Percentiles rank a stretch among this genome's conserved stretches.
phyloP scores from a whole-genome alignment of 306 rosid species.

The Geum urbanum region DNA sequence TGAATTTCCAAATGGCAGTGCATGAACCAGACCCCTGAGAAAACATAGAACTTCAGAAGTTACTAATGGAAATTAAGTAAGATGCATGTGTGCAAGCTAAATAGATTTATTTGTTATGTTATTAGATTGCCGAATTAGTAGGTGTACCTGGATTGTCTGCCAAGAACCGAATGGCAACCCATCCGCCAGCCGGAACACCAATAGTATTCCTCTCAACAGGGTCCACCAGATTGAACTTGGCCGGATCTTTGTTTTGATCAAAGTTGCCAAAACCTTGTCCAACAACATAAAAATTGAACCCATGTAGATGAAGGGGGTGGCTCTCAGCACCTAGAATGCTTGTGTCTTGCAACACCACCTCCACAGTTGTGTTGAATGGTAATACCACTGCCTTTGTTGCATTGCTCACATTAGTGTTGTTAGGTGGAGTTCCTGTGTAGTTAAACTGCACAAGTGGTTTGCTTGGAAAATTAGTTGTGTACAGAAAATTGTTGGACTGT shows the following conservation, averaged over 20 bases:
- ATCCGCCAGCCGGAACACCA: conserved; percentile 68
- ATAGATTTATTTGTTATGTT: not conserved
- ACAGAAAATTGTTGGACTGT: conserved; percentile 40
- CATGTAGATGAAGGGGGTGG: conserved; percentile 89
- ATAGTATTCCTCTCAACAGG: conserved; percentile 68
- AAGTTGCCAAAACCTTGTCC: conserved; percentile 85
- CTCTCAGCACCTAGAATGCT: conserved; percentile 64
- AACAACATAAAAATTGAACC: conserved; percentile 61
- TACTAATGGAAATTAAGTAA: not conserved
- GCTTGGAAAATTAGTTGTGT: conserved; percentile 57
- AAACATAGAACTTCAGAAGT: not conserved
- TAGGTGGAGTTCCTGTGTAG: conserved; percentile 76
- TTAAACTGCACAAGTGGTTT: conserved; percentile 49
- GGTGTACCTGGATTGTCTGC: conserved; percentile 75
- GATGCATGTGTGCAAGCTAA: too few relatives aligned
- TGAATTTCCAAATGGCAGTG: conserved; percentile 86
- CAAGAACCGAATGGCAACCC: conserved; percentile 67
- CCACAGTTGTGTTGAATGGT: conserved; percentile 65
- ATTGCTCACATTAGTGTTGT: conserved; percentile 53
- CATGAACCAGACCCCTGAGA: conserved; percentile 86
- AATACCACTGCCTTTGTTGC: conserved; percentile 59
- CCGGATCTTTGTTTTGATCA: conserved; percentile 55
- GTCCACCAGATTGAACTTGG: conserved; percentile 59
- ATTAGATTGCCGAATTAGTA: not conserved
- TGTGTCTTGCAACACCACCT: conserved; percentile 70